Conservation (phyloP, 2,329 filamentous ascomycete genomes). For the Apiospora koreana region DNA sequence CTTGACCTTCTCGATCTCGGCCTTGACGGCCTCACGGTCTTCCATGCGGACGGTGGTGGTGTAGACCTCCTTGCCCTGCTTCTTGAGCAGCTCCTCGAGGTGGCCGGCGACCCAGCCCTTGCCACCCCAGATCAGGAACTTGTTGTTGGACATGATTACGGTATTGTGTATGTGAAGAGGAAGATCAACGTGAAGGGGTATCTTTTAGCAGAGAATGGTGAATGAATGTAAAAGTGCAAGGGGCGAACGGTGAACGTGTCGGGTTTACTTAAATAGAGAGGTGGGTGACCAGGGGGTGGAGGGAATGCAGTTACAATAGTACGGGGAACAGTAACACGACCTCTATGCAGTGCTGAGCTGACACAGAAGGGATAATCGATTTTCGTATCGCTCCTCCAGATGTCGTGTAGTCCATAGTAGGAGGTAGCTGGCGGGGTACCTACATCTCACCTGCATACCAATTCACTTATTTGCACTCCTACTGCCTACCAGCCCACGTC, state of each 20-base stretch:
- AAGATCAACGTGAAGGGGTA: neutral
- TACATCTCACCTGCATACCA: neutral
- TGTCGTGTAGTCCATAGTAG: neutral
- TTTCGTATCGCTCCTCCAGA: neutral
- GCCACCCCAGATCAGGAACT: constrained; percentile 41
- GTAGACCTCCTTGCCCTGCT: constrained; percentile 61
- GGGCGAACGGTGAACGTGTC: neutral
- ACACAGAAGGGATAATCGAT: neutral
- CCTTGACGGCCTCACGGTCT: constrained; percentile 56
- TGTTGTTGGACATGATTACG: neutral
- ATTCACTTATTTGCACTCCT: neutral
- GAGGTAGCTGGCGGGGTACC: constrained; percentile 3
- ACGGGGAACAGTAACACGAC: neutral
- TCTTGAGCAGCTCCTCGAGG: constrained; percentile 57
- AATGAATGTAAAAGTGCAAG: neutral
- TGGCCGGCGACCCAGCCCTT: constrained; percentile 55
- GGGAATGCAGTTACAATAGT: constrained; percentile 6
- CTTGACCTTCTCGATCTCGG: constrained; percentile 57
- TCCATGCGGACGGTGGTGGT: constrained; percentile 67
- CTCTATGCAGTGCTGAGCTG: constrained; percentile 1
- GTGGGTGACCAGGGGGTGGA: constrained; percentile 1
- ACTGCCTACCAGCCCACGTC: too few species aligned
- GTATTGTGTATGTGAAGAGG: neutral
- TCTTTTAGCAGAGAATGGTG: neutral
- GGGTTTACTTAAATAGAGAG: constrained; percentile 5